phyloP scores from a whole-genome alignment of 208 protist species.

The Leishmania gerbilli region DNA sequence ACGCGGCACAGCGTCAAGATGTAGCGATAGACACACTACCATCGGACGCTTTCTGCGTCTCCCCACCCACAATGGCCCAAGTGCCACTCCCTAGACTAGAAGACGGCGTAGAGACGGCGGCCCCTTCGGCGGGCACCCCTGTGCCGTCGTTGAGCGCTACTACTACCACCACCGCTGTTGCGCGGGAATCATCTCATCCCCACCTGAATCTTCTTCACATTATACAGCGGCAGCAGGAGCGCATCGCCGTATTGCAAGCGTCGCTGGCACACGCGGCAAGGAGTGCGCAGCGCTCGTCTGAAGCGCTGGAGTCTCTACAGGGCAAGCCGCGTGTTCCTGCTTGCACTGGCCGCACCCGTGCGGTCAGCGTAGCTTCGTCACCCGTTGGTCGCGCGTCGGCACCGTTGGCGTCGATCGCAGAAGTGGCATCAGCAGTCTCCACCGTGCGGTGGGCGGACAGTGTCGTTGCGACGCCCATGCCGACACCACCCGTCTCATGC shows the following conservation, averaged over 20 bases:
- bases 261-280: slow-evolving; percentile 10
- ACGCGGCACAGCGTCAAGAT: background rate
- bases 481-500: background rate
- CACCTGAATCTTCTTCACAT: slow-evolving; percentile 13
- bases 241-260: slow-evolving; percentile 26
- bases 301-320: background rate
- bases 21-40: background rate
- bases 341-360: background rate
- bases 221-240: slow-evolving; percentile 28
- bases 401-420: background rate
- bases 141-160: background rate
- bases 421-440: background rate
- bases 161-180: background rate
- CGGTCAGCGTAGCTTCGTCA: background rate
- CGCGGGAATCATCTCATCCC: background rate
- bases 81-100: background rate
- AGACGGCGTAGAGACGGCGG: background rate
- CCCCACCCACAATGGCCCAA: background rate
- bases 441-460: slow-evolving; percentile 6
- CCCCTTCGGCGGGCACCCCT: background rate
- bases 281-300: background rate
- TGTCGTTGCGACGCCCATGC: background rate
- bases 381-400: background rate
- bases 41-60: background rate
- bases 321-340: background rate